Percentiles rank a stretch among this genome's conserved stretches.
Evolutionary conservation across 2,329 filamentous ascomycete species (phyloP).

Genomic region (Zalaria sp.): DNA sequence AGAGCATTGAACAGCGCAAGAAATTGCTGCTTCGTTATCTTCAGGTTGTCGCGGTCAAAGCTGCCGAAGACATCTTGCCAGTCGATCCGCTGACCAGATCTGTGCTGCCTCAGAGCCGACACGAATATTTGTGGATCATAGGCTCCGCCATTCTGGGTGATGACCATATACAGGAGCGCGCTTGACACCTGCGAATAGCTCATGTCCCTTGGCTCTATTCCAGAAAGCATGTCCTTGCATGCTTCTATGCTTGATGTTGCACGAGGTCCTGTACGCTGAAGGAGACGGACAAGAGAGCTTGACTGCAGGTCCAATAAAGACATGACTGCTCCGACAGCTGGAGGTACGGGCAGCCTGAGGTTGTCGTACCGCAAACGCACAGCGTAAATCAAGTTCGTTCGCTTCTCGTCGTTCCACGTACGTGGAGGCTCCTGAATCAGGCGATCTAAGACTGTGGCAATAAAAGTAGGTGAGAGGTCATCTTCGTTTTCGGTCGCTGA

Average conservation of each 20-base stretch:
- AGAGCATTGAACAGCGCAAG: constrained; percentile 67
- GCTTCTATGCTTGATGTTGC: constrained; percentile 65
- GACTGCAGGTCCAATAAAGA: constrained; percentile 55
- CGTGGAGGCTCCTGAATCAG: constrained; percentile 77
- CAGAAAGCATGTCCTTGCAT: constrained; percentile 44
- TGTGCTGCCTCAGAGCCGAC: constrained; percentile 41
- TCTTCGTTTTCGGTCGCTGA: constrained; percentile 27
- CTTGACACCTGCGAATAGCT: constrained; percentile 71
- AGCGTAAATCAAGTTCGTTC: constrained; percentile 53
- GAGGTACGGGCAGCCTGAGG: constrained; percentile 50
- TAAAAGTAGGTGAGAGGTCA: constrained; percentile 53
- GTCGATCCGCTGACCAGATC: constrained; percentile 41
- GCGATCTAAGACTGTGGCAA: constrained; percentile 70
- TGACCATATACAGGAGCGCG: constrained; percentile 59
- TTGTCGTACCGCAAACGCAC: constrained; percentile 54
- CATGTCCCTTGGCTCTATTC: constrained; percentile 48
- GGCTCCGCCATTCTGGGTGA: constrained; percentile 44
- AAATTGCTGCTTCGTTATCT: constrained; percentile 69
- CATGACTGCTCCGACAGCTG: constrained; percentile 55
- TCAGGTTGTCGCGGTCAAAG: constrained; percentile 68
- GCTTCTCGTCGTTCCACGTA: constrained; percentile 64
- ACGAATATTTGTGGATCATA: constrained; percentile 57
- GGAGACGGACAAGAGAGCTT: constrained; percentile 45
- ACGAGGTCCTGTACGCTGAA: constrained; percentile 61
- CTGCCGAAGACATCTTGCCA: constrained; percentile 59